phyloP scores from a whole-genome alignment of 225 moss, liverwort and hornwort species.

The Sphagnum tenellum region DNA sequence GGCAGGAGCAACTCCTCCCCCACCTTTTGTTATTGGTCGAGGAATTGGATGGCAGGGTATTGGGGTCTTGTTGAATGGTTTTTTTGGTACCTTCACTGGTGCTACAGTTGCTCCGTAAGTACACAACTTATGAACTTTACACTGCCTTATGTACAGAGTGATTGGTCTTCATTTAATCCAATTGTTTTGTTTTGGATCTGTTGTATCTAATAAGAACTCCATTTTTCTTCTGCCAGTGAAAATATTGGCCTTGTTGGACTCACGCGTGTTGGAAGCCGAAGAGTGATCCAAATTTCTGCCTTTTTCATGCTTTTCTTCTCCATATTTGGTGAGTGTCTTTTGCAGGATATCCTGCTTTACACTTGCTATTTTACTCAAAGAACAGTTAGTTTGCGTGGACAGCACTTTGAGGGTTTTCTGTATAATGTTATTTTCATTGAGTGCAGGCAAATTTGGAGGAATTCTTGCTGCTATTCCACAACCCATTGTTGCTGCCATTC shows the following conservation, averaged over 20 bases:
- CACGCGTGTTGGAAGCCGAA: conserved; percentile 74
- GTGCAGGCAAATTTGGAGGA: conserved; percentile 65
- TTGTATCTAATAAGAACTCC: no score
- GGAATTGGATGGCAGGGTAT: conserved; percentile 95
- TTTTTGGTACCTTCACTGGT: conserved; percentile 76
- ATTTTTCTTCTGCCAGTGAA: conserved; percentile 32
- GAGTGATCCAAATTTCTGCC: conserved; percentile 57
- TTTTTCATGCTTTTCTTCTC: conserved; percentile 52
- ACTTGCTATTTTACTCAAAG: no score
- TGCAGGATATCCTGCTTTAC: no score
- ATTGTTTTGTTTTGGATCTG: conserved; percentile 5
- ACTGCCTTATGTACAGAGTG: no score
- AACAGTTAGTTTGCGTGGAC: no score
- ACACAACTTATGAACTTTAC: not conserved
- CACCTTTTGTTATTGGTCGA: conserved; percentile 79
- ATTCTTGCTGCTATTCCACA: conserved; percentile 56
- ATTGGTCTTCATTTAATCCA: no score
- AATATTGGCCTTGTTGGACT: conserved; percentile 75
- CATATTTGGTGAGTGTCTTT: conserved; percentile 31
- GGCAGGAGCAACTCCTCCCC: conserved; percentile 89
- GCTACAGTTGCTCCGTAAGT: conserved; percentile 62
- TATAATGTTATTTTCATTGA: no score
- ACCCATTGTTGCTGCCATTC: conserved; percentile 54
- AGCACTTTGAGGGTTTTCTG: no score
- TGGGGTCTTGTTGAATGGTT: conserved; percentile 58